phyloP scores from a whole-genome alignment of 805 yeast species.

The Barnettozyma vustinii region DNA sequence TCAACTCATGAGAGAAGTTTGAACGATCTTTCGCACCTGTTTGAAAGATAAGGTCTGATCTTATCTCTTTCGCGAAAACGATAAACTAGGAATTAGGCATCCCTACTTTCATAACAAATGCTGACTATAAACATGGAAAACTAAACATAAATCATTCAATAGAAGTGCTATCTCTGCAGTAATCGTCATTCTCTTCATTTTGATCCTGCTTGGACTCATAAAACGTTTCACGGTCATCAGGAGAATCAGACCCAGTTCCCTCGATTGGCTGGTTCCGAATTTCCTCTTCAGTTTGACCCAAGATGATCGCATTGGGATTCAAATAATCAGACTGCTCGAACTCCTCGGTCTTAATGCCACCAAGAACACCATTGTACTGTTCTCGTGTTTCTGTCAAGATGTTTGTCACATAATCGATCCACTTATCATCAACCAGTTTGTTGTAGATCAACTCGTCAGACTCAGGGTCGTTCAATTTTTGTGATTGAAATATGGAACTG shows the following conservation, averaged over 20 bases:
- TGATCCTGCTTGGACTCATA: constrained; percentile 5
- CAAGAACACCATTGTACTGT: constrained; percentile 81
- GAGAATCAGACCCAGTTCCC: neutral
- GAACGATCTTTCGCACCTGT: neutral
- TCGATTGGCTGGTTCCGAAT: constrained; percentile 19
- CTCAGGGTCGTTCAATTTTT: constrained; percentile 22
- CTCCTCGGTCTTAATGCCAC: constrained; percentile 42
- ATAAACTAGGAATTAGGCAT: neutral
- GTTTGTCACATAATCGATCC: constrained; percentile 73
- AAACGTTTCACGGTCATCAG: neutral
- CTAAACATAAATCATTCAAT: neutral
- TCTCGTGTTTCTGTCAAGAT: constrained; percentile 76
- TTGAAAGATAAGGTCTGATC: neutral
- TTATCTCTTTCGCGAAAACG: neutral
- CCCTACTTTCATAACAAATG: neutral
- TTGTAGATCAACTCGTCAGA: constrained; percentile 23
- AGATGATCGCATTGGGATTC: constrained; percentile 21
- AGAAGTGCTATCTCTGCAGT: neutral
- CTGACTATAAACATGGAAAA: neutral
- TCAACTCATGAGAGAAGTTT: neutral
- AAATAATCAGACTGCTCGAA: constrained; percentile 20
- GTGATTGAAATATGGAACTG: constrained; percentile 30
- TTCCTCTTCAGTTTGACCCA: constrained; percentile 26
- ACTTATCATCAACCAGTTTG: constrained; percentile 37
- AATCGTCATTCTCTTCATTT: constrained; percentile 5